Evolutionary conservation across 768 basidiomycete species (phyloP).

Genomic region (Hemileccinum impolitum): DNA sequence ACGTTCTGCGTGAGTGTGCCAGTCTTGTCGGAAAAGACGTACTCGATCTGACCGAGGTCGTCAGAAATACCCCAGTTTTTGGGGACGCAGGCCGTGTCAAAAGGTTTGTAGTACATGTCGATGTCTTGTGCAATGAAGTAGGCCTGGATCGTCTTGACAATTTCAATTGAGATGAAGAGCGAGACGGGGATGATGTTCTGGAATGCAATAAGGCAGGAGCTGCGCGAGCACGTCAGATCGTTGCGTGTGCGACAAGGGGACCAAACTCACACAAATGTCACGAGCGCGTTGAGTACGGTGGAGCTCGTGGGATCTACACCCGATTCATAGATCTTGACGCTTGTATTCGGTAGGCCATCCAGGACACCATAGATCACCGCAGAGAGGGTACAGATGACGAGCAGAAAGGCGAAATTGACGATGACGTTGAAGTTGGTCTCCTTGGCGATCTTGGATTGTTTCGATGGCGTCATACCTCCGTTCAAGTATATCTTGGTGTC

Average conservation of each 20-base stretch:
- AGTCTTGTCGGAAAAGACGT: constrained; percentile 91
- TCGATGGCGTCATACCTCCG: constrained; percentile 92
- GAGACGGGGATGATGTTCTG: constrained; percentile 97
- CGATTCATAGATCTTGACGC: constrained; percentile 68
- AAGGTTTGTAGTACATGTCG: constrained; percentile 92
- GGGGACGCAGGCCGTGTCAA: constrained; percentile 86
- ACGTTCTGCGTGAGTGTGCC: constrained; percentile 97
- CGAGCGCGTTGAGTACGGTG: constrained; percentile 65
- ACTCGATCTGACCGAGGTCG: constrained; percentile 98
- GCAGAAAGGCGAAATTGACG: constrained; percentile 83
- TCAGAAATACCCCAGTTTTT: constrained; percentile 99
- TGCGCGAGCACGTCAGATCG: constrained; percentile 29
- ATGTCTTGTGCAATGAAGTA: constrained; percentile 95
- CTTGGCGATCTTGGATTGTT: constrained; percentile 94
- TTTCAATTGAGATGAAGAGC: constrained; percentile 95
- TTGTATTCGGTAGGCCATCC: constrained; percentile 58
- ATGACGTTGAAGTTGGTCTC: constrained; percentile 98
- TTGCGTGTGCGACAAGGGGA: not conserved
- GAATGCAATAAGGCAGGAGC: constrained; percentile 91
- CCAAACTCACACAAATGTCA: constrained; percentile 83
- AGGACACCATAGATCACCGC: constrained; percentile 76
- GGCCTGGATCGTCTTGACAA: constrained; percentile 97
- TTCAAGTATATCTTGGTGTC: constrained; percentile 94
- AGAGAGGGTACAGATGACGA: constrained; percentile 71
- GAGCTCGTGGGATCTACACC: constrained; percentile 62